Percentiles rank a stretch among this genome's conserved stretches.
Conservation (phyloP, 2,329 filamentous ascomycete species). For the Scedosporium minutisporum region DNA sequence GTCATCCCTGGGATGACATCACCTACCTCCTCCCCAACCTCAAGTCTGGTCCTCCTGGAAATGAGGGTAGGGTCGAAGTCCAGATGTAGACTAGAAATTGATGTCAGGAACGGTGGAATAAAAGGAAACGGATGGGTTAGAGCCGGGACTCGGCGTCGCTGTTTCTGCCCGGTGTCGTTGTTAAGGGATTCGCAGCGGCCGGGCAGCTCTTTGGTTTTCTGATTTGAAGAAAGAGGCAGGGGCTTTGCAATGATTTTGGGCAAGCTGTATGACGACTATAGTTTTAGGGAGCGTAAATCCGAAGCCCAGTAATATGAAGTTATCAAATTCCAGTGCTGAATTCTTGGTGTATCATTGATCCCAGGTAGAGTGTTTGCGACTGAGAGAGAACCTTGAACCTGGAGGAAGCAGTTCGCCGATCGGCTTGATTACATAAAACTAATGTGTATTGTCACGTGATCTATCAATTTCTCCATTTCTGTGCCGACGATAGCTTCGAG, state of each 20-base stretch:
- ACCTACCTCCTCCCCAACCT: conserved; percentile 86
- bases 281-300: conserved; percentile 5
- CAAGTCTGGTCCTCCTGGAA: conserved; percentile 57
- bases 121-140: conserved; percentile 1
- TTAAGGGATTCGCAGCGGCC: not conserved
- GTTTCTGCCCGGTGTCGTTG: not conserved
- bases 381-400: too few species aligned
- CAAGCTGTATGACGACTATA: conserved; percentile 5
- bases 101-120: not conserved
- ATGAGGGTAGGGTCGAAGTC: conserved; percentile 84
- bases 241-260: conserved; percentile 1
- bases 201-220: conserved; percentile 1
- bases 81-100: conserved; percentile 45
- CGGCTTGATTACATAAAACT: too few species aligned
- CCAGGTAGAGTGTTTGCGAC: too few species aligned
- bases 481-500: too few species aligned
- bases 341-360: too few species aligned
- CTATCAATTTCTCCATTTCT: too few species aligned
- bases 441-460: too few species aligned
- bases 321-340: not conserved
- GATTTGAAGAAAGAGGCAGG: not conserved
- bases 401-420: too few species aligned
- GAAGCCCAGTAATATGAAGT: conserved; percentile 2
- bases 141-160: conserved; percentile 1
- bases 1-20: conserved; percentile 98